Conservation (phyloP, 164 flowering plant genomes). For the Tetrastigma voinierianum region DNA sequence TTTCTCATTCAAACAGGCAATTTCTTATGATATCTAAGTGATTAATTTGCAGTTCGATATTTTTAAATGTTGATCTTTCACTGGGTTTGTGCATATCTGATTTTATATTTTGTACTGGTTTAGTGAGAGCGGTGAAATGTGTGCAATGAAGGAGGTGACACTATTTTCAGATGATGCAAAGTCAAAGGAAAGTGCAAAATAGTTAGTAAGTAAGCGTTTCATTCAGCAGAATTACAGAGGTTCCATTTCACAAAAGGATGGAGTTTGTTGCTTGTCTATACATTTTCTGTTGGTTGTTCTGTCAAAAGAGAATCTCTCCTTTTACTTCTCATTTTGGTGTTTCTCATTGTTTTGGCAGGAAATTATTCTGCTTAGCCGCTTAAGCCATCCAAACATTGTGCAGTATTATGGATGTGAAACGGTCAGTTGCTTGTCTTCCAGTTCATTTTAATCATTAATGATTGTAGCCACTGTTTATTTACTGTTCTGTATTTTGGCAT, state of each 20-base stretch:
- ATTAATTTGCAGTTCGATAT: no score
- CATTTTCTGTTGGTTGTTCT: not conserved
- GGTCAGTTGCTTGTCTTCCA: slow-evolving; percentile 37
- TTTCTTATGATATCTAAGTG: no score
- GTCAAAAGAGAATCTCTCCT: not conserved
- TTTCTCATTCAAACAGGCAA: no score
- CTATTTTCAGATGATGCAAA: slow-evolving; percentile 91
- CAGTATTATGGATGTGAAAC: slow-evolving; percentile 88
- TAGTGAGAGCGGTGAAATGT: slow-evolving; percentile 97
- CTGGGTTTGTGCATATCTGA: slow-evolving; percentile 5
- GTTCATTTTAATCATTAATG: not conserved
- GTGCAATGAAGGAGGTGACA: slow-evolving; percentile 98
- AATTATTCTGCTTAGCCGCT: slow-evolving; percentile 73
- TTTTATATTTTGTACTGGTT: not conserved
- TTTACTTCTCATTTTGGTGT: not conserved
- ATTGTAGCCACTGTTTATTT: no score
- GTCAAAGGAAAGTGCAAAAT: slow-evolving; percentile 94
- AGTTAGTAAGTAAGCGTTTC: slow-evolving; percentile 64
- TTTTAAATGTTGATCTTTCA: slow-evolving; percentile 4
- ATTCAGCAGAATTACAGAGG: not conserved
- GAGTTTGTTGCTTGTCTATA: not conserved
- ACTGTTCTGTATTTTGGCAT: no score
- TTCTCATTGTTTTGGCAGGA: slow-evolving; percentile 48
- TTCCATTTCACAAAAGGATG: not conserved
- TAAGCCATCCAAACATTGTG: slow-evolving; percentile 87